Conservation (phyloP, 805 yeast species). For the Ogataea siamensis region DNA sequence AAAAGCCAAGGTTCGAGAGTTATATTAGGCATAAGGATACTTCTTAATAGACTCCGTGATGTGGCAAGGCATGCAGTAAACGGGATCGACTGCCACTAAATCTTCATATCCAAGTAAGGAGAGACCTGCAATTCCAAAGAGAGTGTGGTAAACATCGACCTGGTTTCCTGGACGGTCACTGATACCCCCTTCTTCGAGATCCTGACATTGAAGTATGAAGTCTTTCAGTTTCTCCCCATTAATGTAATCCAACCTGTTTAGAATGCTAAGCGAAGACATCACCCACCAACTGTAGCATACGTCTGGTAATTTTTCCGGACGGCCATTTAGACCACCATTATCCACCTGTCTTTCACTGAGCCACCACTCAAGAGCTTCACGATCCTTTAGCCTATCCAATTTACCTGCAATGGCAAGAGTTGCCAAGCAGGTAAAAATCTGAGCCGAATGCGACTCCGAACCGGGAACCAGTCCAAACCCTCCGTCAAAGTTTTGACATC, state of each 20-base stretch:
- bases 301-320: conserved; percentile 94
- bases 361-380: conserved; percentile 72
- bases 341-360: conserved; percentile 84
- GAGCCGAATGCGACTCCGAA: conserved; percentile 94
- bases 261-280: conserved; percentile 65
- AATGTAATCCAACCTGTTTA: conserved; percentile 74
- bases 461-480: conserved; percentile 94
- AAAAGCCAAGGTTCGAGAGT: conserved; percentile 46
- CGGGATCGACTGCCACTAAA: conserved; percentile 72
- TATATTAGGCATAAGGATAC: conserved; percentile 35
- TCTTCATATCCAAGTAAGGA: conserved; percentile 65
- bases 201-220: conserved; percentile 80
- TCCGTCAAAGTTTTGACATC: conserved; percentile 90
- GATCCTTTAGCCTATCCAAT: conserved; percentile 46
- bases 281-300: conserved; percentile 99
- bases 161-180: conserved; percentile 90
- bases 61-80: conserved; percentile 75
- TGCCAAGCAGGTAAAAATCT: conserved; percentile 82
- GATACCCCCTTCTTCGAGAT: conserved; percentile 77
- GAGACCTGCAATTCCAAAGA: conserved; percentile 86
- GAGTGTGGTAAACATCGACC: conserved; percentile 90
- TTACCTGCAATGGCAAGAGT: conserved; percentile 66
- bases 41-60: conserved; percentile 37
- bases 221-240: conserved; percentile 55
- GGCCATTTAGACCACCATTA: conserved; percentile 90